Evolutionary conservation across 495 filamentous ascomycete genomes (phyloP).

Genomic region (Hyaloscypha bicolor): DNA sequence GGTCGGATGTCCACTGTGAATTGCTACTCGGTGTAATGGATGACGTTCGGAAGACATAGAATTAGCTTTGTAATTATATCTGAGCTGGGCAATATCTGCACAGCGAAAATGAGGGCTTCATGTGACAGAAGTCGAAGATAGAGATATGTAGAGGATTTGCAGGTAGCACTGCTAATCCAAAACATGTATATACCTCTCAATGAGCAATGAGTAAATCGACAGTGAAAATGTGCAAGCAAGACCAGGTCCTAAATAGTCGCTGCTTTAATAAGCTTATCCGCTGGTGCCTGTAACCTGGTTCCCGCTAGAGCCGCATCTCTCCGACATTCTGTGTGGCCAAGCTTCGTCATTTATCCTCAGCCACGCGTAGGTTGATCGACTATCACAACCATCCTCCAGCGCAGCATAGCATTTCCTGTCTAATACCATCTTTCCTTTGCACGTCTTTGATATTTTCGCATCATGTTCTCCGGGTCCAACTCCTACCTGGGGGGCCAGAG

Average conservation of each 20-base stretch:
- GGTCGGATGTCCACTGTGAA: neutral
- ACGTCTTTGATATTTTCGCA: slow-evolving; percentile 10
- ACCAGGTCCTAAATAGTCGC: neutral
- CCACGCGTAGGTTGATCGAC: slow-evolving; percentile 4
- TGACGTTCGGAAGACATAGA: neutral
- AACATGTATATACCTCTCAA: slow-evolving; percentile 5
- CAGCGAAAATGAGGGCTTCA: neutral
- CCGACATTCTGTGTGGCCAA: slow-evolving; percentile 6
- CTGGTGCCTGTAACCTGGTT: neutral
- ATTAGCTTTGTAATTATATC: slow-evolving; percentile 3
- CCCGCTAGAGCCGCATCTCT: slow-evolving; percentile 10
- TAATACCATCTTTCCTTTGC: slow-evolving; percentile 14
- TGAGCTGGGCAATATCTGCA: slow-evolving; percentile 5
- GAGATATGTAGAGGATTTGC: slow-evolving; percentile 3
- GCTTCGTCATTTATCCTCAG: slow-evolving; percentile 15
- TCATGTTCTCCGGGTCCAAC: slow-evolving; percentile 89
- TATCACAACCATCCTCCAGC: slow-evolving; percentile 1
- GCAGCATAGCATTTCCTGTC: neutral
- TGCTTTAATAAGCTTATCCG: neutral
- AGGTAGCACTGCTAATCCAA: slow-evolving; percentile 7
- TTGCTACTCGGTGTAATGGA: neutral
- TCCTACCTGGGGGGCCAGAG: slow-evolving; percentile 77
- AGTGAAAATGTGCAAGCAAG: neutral
- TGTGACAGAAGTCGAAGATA: neutral
- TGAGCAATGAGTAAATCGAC: neutral